Evolutionary conservation across 495 filamentous ascomycete genomes (phyloP), one percentile per base, ranked within the genome.

Genomic region (Thozetella sp.): DNA sequence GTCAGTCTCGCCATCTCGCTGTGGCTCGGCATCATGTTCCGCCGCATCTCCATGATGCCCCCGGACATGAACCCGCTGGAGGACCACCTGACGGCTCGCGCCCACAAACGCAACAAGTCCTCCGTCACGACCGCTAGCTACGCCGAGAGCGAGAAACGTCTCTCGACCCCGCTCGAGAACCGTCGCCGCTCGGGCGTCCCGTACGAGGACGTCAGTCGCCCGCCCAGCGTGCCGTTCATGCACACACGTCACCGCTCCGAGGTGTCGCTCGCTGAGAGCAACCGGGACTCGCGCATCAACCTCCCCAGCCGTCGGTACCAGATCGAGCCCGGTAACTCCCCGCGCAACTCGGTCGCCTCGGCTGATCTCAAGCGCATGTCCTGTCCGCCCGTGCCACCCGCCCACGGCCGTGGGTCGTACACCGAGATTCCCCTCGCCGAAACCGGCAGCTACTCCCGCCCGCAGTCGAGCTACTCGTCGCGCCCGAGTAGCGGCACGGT

Each of bases 11-110:
- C 73, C 11, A 76, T 96, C 25, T 90, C 89, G 1, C 68, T 90
- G 22, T 96, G 86, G 63, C 79, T 97, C 6, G 83, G 83, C 1
- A 64, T 91, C 53, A 82, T 90, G 60, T 96, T 96, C 86, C 85
- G 87, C 11, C 86, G 91, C 63, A 97, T 97, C 63, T 76, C 86
- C 23, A 77, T 78, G 15, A 81, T 97, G 56, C 93, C 93, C 1
- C 93, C 93, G 0, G 93, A 97, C 64, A 90, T 96, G 89, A 97
- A 97, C 63, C 93, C 93, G 9, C 75, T 97, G 9, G 93, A 97
- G 66, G 86, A 90, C 63, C 89, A 95, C 63, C 73, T 96, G 37
- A 97, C 93, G 3, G 87, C 91, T 12, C 87, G 92, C 43, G 66
- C 64, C 52, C 81, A 86, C 86, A 93, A 91, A 76, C 82, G 88